Evolutionary conservation across 768 basidiomycete genomes (phyloP).

Genomic region (Thelephora ganbajun): DNA sequence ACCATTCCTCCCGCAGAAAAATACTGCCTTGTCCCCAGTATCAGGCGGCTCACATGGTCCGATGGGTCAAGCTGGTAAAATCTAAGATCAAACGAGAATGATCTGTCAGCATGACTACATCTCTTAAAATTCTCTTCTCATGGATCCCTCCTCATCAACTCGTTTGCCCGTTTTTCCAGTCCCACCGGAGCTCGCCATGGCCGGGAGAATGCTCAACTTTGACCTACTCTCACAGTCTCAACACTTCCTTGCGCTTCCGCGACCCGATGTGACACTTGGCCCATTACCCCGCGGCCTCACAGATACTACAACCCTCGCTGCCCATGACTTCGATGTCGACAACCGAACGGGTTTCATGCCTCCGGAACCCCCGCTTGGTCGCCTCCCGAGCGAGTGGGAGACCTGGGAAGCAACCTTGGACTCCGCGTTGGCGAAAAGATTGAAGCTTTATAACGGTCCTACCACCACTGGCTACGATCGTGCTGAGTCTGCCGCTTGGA

Average conservation of each 20-base stretch:
- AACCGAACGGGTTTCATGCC: constrained; percentile 88
- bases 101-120: too few relatives aligned
- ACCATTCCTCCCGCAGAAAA: too few relatives aligned
- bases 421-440: constrained; percentile 27
- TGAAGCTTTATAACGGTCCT: constrained; percentile 37
- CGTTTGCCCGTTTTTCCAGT: too few relatives aligned
- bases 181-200: neutral
- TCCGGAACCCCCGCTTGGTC: constrained; percentile 48
- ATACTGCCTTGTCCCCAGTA: too few relatives aligned
- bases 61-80: too few relatives aligned
- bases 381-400: constrained; percentile 51
- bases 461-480: constrained; percentile 18
- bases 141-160: neutral
- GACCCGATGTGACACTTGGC: constrained; percentile 16
- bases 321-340: constrained; percentile 71
- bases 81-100: too few relatives aligned
- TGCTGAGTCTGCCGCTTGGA: constrained; percentile 25
- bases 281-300: constrained; percentile 14
- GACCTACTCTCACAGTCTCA: constrained; percentile 6
- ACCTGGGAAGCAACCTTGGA: constrained; percentile 58
- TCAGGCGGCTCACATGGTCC: too few relatives aligned
- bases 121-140: neutral
- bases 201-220: neutral
- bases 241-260: constrained; percentile 23
- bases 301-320: constrained; percentile 24